phyloP scores from a whole-genome alignment of 148 eudicot genomes.

The Persicaria tinctoria region DNA sequence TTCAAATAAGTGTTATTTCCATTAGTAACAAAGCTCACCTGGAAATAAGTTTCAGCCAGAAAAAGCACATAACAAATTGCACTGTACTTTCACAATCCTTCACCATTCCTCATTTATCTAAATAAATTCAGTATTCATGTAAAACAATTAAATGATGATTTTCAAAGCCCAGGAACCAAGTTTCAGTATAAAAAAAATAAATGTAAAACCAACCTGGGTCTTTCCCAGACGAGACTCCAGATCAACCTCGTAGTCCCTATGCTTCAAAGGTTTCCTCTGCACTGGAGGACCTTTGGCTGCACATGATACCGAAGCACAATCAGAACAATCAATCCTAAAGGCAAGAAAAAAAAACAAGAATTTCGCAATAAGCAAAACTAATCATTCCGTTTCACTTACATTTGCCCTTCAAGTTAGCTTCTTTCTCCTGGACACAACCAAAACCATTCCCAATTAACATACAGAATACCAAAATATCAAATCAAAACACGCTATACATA shows the following conservation, averaged over 20 bases:
- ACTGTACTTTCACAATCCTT: not conserved
- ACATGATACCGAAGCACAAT: conserved; percentile 13
- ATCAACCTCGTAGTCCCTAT: conserved; percentile 96
- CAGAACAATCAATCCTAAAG: not conserved
- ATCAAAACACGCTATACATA: not conserved
- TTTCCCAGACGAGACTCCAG: conserved; percentile 97
- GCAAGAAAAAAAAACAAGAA: not conserved
- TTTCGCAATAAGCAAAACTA: not conserved
- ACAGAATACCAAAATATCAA: not conserved
- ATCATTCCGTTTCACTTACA: conserved; percentile 33
- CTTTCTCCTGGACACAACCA: conserved; percentile 43
- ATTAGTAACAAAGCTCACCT: not conserved
- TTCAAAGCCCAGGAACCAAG: not conserved
- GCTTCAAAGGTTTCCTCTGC: conserved; percentile 93
- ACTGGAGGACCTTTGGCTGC: conserved; percentile 93
- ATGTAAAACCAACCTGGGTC: conserved; percentile 62
- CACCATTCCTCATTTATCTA: not conserved
- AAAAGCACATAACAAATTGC: not conserved
- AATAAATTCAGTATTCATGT: not conserved
- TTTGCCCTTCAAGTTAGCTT: conserved; percentile 44
- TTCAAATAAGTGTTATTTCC: not conserved
- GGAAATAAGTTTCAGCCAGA: not conserved
- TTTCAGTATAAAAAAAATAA: not conserved
- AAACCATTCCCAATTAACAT: not conserved
- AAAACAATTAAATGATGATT: not conserved